phyloP scores from a whole-genome alignment of 371 early-diverging fungal species.

The Dichotomocladium elegans region DNA sequence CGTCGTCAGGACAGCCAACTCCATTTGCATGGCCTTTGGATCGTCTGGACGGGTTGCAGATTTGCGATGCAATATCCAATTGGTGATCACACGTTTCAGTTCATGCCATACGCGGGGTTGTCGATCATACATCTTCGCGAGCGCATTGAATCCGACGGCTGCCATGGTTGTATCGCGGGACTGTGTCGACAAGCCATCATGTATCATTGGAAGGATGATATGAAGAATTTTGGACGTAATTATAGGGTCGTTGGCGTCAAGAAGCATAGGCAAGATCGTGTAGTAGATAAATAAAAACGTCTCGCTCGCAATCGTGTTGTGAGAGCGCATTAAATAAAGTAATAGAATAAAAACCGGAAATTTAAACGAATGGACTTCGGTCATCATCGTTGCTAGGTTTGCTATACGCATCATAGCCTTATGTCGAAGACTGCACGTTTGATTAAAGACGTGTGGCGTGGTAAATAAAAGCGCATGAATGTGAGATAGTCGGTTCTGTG shows the following conservation, averaged over 20 bases:
- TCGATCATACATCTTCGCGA: conserved; percentile 38
- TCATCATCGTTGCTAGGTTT: conserved; percentile 12
- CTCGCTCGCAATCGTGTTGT: conserved; percentile 24
- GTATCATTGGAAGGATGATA: conserved; percentile 39
- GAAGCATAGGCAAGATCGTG: conserved; percentile 40
- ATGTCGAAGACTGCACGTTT: conserved; percentile 18
- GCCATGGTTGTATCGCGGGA: conserved; percentile 31
- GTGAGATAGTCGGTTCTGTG: conserved; percentile 9
- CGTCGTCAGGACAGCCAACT: conserved; percentile 48
- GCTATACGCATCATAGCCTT: conserved; percentile 16
- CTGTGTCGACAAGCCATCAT: conserved; percentile 19
- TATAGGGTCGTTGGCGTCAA: conserved; percentile 43
- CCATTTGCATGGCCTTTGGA: conserved; percentile 41
- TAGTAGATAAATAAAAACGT: conserved; percentile 33
- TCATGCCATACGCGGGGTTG: conserved; percentile 63
- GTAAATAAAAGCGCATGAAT: conserved; percentile 25
- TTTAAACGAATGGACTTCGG: conserved; percentile 25
- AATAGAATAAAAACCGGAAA: conserved; percentile 43
- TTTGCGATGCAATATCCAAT: conserved; percentile 53
- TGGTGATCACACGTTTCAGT: conserved; percentile 45
- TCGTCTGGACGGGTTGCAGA: conserved; percentile 13
- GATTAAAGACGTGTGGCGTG: conserved; percentile 35
- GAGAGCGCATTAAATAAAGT: conserved; percentile 41
- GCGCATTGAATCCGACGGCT: conserved; percentile 44
- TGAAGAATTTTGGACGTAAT: conserved; percentile 50